These are phyloP conservation scores for Amphibolis antarctica DNA, from an alignment of 106 monocot genomes.

Conservation along the genomic window DNA sequence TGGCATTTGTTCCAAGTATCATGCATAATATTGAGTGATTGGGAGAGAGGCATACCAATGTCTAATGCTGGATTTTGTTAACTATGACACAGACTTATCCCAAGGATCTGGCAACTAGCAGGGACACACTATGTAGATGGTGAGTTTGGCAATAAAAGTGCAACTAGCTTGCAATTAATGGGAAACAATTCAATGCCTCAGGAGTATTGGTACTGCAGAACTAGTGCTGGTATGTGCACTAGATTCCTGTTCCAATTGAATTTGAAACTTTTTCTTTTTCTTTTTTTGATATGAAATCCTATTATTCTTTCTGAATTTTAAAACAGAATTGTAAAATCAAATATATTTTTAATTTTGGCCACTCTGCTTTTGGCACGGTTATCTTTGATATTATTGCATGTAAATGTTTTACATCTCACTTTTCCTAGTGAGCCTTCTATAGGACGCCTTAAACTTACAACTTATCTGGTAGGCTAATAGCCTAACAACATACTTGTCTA, in stretches of 20 bases:
- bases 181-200: slow-evolving; percentile 8
- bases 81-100: slow-evolving; percentile 32
- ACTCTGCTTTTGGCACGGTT: too few species aligned
- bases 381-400: too few species aligned
- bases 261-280: background rate
- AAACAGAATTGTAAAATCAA: too few species aligned
- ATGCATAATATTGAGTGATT: background rate
- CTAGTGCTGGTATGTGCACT: slow-evolving; percentile 39
- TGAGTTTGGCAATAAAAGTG: slow-evolving; percentile 41
- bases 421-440: too few species aligned
- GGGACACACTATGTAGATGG: slow-evolving; percentile 54
- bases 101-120: slow-evolving; percentile 53
- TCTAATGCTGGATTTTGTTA: background rate
- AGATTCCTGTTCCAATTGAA: background rate
- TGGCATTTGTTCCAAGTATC: background rate
- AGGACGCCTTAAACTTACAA: too few species aligned
- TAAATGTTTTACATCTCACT: too few species aligned
- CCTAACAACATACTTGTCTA: too few species aligned
- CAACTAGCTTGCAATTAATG: slow-evolving; percentile 40
- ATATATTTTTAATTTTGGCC: too few species aligned
- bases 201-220: slow-evolving; percentile 60
- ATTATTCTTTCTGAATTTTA: too few species aligned
- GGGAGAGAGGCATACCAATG: background rate
- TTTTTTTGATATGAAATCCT: too few species aligned
- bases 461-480: too few species aligned